These are phyloP conservation scores for Fusarium succisae DNA, from an alignment of 2,329 filamentous ascomycete genomes.

Conservation along the genomic window DNA sequence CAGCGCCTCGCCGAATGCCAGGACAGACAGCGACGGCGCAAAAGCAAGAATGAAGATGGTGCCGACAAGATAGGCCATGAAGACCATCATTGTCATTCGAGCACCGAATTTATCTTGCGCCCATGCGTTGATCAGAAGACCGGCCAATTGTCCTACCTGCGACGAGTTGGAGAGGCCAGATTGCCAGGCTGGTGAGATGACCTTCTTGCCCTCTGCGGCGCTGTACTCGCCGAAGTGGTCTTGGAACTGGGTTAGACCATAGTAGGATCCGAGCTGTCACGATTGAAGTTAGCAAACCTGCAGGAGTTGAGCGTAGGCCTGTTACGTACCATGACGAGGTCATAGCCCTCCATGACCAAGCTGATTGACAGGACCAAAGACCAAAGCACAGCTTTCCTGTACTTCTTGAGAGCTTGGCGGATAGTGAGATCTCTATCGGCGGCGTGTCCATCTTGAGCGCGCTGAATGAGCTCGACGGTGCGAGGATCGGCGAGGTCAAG, in stretches of 20 bases:
- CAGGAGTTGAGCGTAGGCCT: accelerated
- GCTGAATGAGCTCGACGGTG: conserved; percentile 15
- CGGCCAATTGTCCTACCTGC: conserved; percentile 55
- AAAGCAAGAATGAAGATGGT: conserved; percentile 39
- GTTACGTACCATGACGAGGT: conserved; percentile 48
- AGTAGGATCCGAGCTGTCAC: conserved; percentile 17
- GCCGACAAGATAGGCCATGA: conserved; percentile 19
- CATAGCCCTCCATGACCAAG: conserved; percentile 35
- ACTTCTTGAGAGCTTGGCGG: not conserved
- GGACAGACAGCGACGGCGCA: conserved; percentile 47
- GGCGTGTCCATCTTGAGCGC: conserved; percentile 23
- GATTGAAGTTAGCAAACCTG: not conserved
- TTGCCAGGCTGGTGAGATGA: conserved; percentile 57
- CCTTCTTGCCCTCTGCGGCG: conserved; percentile 40
- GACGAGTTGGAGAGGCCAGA: conserved; percentile 55
- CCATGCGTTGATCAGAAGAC: conserved; percentile 54
- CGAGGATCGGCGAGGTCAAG: not conserved
- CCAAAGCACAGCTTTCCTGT: not conserved
- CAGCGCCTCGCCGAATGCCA: conserved; percentile 47
- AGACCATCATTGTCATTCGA: conserved; percentile 31
- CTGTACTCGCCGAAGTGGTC: conserved; percentile 20
- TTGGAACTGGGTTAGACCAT: conserved; percentile 26
- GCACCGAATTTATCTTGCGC: conserved; percentile 51
- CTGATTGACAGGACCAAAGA: not conserved
- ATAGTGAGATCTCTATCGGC: conserved; percentile 39